Evolutionary conservation across 805 yeast genomes (phyloP), one percentile per base, ranked within the genome.

Genomic region (Monosporozyma aerobia): DNA sequence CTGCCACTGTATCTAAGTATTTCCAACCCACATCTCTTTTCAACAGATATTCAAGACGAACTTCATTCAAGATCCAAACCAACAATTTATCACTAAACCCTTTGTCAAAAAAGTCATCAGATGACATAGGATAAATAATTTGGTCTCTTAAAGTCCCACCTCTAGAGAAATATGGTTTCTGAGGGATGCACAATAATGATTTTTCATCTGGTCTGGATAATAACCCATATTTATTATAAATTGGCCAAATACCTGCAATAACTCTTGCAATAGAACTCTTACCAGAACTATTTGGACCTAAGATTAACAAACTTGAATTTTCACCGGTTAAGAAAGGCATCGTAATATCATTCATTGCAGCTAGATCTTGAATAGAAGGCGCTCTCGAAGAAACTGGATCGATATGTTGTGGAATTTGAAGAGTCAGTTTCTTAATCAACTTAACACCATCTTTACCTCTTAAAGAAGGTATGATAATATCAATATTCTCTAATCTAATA

Each of bases 241-340:
- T 75, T 13, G 98, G 97, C 97, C 97, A 90, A 55, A 90, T 73
- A 23, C 92, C 95, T 6, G 95, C 90, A 54, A 90, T 75, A 2
- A 90, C 77, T 56, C 97, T 75, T 50, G 90, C 82, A 58, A 90
- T 84, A 0, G 96, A 82, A 8, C 95, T 85, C 65, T 90, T 90
- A 54, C 98, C 98, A 60, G 85, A 78, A 14, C 97, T 95, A 62
- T 90, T 90, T 49, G 92, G 78, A 10, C 97, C 97, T 56, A 89
- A 74, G 39, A 90, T 83, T 56, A 90, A 76, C 50, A 90, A 71
- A 63, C 86, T 88, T 55, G 87, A 83, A 43, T 83, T 82, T 9
- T 63, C 59, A 5, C 69, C 66, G 37, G 63, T 59, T n/a, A 64
- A 55, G 39, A 64, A 58, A 23, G 68, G 68, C 33, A 63, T 39